phyloP scores from a whole-genome alignment of 441 rosid species.

The Melastoma candidum region DNA sequence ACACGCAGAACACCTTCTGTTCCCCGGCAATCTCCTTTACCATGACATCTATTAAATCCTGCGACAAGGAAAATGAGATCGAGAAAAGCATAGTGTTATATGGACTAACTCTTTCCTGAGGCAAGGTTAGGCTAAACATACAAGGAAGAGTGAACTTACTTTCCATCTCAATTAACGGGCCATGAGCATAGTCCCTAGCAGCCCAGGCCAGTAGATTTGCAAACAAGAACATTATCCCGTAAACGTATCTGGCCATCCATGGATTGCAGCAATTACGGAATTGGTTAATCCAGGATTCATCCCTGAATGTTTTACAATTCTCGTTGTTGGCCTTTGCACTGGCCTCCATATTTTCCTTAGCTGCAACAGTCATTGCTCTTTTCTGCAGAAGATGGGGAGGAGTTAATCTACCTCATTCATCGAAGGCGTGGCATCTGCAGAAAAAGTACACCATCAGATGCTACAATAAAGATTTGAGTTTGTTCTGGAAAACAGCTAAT shows the following conservation, averaged over 20 bases:
- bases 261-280: conserved; percentile 78
- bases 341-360: too few relatives aligned
- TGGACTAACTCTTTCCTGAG: too few relatives aligned
- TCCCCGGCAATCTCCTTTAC: conserved; percentile 67
- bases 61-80: conserved; percentile 19
- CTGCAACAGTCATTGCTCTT: too few relatives aligned
- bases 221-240: conserved; percentile 65
- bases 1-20: conserved; percentile 89
- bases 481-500: too few relatives aligned
- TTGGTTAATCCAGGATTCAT: conserved; percentile 61
- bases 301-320: conserved; percentile 6
- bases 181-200: conserved; percentile 66
- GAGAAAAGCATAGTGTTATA: neutral
- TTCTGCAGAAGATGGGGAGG: too few relatives aligned
- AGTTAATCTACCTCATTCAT: too few relatives aligned
- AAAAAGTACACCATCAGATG: too few relatives aligned
- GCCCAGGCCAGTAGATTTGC: conserved; percentile 89
- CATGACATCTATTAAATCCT: conserved; percentile 64
- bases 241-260: conserved; percentile 92
- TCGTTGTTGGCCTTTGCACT: too few relatives aligned
- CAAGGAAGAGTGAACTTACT: conserved; percentile 37
- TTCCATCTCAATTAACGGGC: conserved; percentile 49
- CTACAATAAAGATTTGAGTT: too few relatives aligned
- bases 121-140: neutral
- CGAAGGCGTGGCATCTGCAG: too few relatives aligned